These are phyloP conservation scores for Aspergillus tamarii DNA, from an alignment of 2,329 filamentous ascomycete species.

Conservation along the genomic window DNA sequence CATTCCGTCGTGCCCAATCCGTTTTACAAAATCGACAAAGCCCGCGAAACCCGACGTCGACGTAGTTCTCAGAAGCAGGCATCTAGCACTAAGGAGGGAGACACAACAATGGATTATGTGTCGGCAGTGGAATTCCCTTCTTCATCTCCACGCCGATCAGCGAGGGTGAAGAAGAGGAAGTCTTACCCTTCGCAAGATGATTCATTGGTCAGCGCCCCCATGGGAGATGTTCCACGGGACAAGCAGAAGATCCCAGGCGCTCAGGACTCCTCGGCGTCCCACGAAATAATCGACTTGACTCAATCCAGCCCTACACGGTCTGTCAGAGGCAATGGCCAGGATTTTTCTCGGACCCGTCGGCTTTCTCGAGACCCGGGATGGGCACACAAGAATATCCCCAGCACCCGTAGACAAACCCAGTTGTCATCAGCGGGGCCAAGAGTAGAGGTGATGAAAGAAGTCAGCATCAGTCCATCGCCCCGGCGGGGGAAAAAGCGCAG, in stretches of 20 bases:
- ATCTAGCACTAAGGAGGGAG: slow-evolving; percentile 2
- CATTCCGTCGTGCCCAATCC: slow-evolving; percentile 33
- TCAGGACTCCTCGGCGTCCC: slow-evolving; percentile 17
- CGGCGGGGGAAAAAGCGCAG: slow-evolving; percentile 11
- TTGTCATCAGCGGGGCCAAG: slow-evolving; percentile 23
- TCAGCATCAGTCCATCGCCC: slow-evolving; percentile 22
- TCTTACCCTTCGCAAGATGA: slow-evolving; percentile 9
- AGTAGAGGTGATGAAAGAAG: slow-evolving; percentile 24
- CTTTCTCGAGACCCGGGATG: slow-evolving; percentile 33
- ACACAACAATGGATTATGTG: slow-evolving; percentile 9
- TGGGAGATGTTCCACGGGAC: slow-evolving; percentile 13
- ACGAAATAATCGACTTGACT: slow-evolving; percentile 40
- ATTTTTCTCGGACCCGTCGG: slow-evolving; percentile 32
- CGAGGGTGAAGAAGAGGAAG: neutral
- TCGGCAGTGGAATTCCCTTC: slow-evolving; percentile 14
- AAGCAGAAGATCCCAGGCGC: neutral
- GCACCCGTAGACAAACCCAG: slow-evolving; percentile 22
- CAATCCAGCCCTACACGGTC: slow-evolving; percentile 37
- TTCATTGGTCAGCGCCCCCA: slow-evolving; percentile 16
- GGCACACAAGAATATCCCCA: slow-evolving; percentile 31
- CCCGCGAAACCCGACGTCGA: slow-evolving; percentile 18
- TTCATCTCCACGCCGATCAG: slow-evolving; percentile 7
- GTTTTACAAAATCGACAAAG: slow-evolving; percentile 35
- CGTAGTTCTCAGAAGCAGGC: slow-evolving; percentile 10
- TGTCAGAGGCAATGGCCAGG: slow-evolving; percentile 32